Evolutionary conservation across 78 protist genomes (phyloP).

Genomic region (Dictyostelium intermedium): DNA sequence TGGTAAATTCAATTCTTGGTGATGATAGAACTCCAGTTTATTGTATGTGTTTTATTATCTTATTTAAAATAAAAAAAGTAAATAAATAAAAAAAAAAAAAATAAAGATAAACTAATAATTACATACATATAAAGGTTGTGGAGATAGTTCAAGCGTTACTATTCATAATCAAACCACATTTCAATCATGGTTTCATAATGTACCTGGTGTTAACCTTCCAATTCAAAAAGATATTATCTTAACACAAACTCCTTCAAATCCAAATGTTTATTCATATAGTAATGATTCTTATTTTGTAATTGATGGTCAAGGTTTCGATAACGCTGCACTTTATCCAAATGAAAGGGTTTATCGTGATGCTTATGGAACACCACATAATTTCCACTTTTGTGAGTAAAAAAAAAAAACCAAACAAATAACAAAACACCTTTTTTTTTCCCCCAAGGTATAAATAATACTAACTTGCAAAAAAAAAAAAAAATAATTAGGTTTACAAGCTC

Average conservation of each 20-base stretch:
- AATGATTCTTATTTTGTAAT: slow-evolving; percentile 21
- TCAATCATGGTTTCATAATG: slow-evolving; percentile 18
- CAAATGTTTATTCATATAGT: background rate
- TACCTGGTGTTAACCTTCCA: background rate
- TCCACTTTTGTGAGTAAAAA: slow-evolving; percentile 25
- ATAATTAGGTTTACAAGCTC: slow-evolving; percentile 12
- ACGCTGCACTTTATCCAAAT: background rate
- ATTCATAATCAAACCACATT: slow-evolving; percentile 14
- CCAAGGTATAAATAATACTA: too few relatives aligned
- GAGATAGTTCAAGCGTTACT: background rate
- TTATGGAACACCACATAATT: background rate
- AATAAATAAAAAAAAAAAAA: background rate
- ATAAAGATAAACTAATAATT: too few relatives aligned
- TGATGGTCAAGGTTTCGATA: slow-evolving; percentile 46
- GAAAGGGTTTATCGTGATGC: background rate
- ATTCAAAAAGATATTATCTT: background rate
- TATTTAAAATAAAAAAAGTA: background rate
- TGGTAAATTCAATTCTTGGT: background rate
- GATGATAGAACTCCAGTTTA: slow-evolving; percentile 20
- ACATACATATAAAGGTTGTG: slow-evolving; percentile 52
- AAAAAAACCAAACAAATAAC: background rate
- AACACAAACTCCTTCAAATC: background rate
- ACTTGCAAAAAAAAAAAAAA: background rate
- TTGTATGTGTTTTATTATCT: background rate
- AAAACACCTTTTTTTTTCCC: too few relatives aligned